Evolutionary conservation across 164 flowering plant species (phyloP), one percentile per base, ranked within the genome.

Genomic region (grape (Vitis vinifera)): DNA sequence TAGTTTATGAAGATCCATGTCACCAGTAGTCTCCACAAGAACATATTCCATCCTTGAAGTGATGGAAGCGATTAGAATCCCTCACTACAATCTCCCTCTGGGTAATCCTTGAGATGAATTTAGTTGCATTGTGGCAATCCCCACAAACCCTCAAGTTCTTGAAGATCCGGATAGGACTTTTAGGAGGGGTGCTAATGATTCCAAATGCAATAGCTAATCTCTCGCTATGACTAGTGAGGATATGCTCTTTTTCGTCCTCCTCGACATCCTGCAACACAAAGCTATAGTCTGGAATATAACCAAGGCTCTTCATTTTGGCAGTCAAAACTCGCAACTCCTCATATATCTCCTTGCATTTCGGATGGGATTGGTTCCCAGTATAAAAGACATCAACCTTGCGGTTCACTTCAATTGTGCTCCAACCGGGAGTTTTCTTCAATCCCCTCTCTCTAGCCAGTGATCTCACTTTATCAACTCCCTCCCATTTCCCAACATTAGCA

Each of bases 191-290:
- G 78, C 70, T 84, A 16, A 87, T 79, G 31, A 86, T 78, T 15
- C 84, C 91, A 76, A 72, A 89, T 55, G 86, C 86, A 68, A 89
- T 89, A 17, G 91, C 93, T 78, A 89, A 77, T 69, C 94, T 75
- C 70, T 87, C 90, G 55, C 86, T 89, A 55, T 88, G 90, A 69
- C 87, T 75, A 4, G 71, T 76, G 29, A 89, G 83, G 16, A 87
- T 86, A 71, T 83, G 70, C 63, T 88, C 88, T 76, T 89, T 88
- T 77, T 89, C 91, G 51, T 89, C 94, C 15, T 86, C 90, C 74
- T 86, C 91, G 44, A 89, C 91, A 71, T 89, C 94, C 73, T 86
- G 94, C 76, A 89, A 72, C 70, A 89, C 90, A 76, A 83, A 88
- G 65, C 88, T 85, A 68, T 65, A 81, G 51, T 89, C 91, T 1